phyloP scores from a whole-genome alignment of 2,329 filamentous ascomycete species.

The Pseudogymnoascus sp. region DNA sequence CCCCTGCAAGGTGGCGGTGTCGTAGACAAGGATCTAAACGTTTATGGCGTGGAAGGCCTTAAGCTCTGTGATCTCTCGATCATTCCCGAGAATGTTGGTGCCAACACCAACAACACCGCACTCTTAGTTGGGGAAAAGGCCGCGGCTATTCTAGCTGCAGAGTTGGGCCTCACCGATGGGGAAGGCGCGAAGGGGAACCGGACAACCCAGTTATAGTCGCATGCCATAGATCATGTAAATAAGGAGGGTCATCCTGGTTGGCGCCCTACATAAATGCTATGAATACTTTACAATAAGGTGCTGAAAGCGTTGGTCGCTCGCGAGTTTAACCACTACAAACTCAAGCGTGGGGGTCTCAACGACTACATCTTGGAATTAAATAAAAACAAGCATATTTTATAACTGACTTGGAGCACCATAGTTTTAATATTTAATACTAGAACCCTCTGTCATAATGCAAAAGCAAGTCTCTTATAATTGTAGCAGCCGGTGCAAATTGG shows the following conservation, averaged over 20 bases:
- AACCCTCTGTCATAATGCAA: no score
- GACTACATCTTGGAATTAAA: neutral
- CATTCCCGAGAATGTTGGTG: constrained; percentile 32
- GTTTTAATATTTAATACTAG: neutral
- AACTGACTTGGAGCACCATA: neutral
- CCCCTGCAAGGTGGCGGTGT: constrained; percentile 27
- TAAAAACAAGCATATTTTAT: neutral
- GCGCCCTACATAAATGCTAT: neutral
- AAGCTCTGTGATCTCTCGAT: constrained; percentile 32
- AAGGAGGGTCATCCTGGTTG: neutral
- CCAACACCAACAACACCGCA: constrained; percentile 37
- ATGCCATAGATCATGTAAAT: neutral
- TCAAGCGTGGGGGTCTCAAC: neutral
- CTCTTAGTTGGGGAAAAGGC: constrained; percentile 33
- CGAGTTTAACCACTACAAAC: neutral
- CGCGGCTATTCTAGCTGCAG: constrained; percentile 30
- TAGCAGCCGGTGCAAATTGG: no score
- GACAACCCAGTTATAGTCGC: neutral
- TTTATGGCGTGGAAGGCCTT: constrained; percentile 28
- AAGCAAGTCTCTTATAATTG: no score
- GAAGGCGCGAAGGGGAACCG: neutral
- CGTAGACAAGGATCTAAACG: constrained; percentile 26
- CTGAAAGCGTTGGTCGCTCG: neutral
- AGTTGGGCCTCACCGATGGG: constrained; percentile 25
- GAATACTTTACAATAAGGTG: neutral